Evolutionary conservation across 2,329 filamentous ascomycete species (phyloP), one percentile per base, ranked within the genome.

Genomic region (Aspergillus sp.): DNA sequence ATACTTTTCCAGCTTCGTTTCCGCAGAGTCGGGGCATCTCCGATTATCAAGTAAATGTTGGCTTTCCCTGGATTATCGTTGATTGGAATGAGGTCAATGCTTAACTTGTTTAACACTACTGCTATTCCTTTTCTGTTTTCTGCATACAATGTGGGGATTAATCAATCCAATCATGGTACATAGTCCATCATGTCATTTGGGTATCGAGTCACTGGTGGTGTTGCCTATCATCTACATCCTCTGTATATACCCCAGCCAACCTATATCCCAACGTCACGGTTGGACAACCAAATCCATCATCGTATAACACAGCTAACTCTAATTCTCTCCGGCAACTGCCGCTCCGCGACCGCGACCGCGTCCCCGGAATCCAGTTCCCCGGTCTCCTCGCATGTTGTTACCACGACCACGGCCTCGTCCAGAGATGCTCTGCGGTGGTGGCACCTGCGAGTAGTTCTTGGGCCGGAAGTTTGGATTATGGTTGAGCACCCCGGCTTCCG

Each of bases 401-500:
- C 74, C 69, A 36, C 74, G 73, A 36, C 73, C 68, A 36, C 56
- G 53, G 17, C 73, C 71, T 25, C 78, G 71, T n/a, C 64, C 66
- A 39, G 79, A 75, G 32, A 82, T 60, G 44, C 61, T 71, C 44
- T 76, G 69, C 4, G 80, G 81, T 11, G 80, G 81, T 6, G 84
- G 82, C 5, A 84, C 82, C 57, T 79, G 80, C 41, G 74, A 74
- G 67, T 84, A 84, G 68, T 77, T 79, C 64, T 84, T 82, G 4
- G 84, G 83, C 27, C 79, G 77, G 75, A 87, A 87, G 54, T 80
- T 78, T 1, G 82, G 83, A 68, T 86, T 86, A 67, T 83, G 80
- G 58, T 78, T 72, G 15, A 86, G 69, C 2, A 87, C 75, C n/a
- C 83, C 84, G 27, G 81, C 80, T 6, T 77, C 73, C 3, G 82